Evolutionary conservation across 768 basidiomycete species (phyloP), one percentile per base, ranked within the genome.

Genomic region (Pisolithus orientalis): DNA sequence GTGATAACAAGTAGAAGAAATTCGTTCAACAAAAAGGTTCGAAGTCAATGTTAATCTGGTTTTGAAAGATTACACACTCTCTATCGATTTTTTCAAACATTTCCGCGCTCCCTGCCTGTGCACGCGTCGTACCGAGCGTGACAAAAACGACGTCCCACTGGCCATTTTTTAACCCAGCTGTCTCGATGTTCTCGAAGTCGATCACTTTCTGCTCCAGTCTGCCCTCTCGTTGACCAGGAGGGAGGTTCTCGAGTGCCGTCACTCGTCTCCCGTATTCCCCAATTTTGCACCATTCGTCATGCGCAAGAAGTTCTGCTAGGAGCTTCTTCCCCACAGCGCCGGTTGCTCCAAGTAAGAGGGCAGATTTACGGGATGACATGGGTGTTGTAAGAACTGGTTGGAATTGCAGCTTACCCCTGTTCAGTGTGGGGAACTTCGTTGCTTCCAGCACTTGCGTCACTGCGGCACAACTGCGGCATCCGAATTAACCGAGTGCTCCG

Each of bases 131-230:
- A 7, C 88, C 90, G 8, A 91, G 66, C 72, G 86, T 75, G 54
- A 92, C 80, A 60, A 83, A 85, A 0, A 92, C 83, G 21, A 85
- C 82, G 65, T 90, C 87, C 82, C 85, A 89, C 42, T 77, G 79
- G 8, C 74, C 78, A 1, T 77, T 72, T 42, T 74, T 72, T 57
- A 87, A 57, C 5, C 73, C 75, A 2, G 76, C 71, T 43, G 74
- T 73, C 7, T 74, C 75, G 6, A 85, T 59, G 52, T 82, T 83
- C 60, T 90, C 87, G 59, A 85, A 88, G 63, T 88, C 79, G 49
- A 88, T 74, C 2, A 69, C 70, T 59, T 82, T 79, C 67, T 89
- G 86, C 53, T 80, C 76, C 17, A 92, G 72, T 62, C 89, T 90
- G 13, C 76, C 75, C 29, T 25, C 7, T 17, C 9, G 44, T 17